Base-by-base conservation (phyloP, 305 asterid species). In the Vinca major region DNA sequence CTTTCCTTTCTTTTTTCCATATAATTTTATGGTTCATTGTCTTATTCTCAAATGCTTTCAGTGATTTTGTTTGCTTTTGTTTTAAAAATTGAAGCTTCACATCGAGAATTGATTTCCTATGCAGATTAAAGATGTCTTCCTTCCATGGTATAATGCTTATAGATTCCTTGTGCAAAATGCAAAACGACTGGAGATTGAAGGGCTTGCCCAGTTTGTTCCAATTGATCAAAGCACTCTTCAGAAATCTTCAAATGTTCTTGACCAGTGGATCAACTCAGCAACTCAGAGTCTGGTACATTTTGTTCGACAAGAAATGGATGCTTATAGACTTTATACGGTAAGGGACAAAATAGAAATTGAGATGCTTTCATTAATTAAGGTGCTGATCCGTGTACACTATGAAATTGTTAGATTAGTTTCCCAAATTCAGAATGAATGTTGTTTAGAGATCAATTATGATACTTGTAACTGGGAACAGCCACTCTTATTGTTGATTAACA, bases 61-160 rank as follows among this genome's bases (percentile, higher is more conserved):
- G 16, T 26, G 3, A 53, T 13, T 40, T 54, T 48, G 37, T 21
- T 57, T 13, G 3, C 26, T 21, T 64, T 53, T 16, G 33, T 56
- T 26, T 70, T 37, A 50, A 37, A 63, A 5, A 3, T 55, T 66
- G 10, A 13, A 61, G 49, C 21, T 19, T 36, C 50, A 17, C 20
- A 9, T 55, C 57, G n/a, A 44, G n/a, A 58, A 40, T 13, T 43
- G 52, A 56, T 66, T 45, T 58, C 52, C 36, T 56, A n/a, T 63
- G 67, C 82, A 81, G 85, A 80, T 93, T 48, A 93, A 86, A 73
- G 96, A 90, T 79, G 97, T 93, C 64, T 93, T 93, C 80, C 81
- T 93, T 78, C 99, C 97, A 12, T 93, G 99, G 99, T 90, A 93
- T 77, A 93, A 93, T 82, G 97, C 99, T 37, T 93, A 93, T 66